Evolutionary conservation across 2,329 filamentous ascomycete genomes (phyloP), one percentile per base, ranked within the genome.

Genomic region (Alternaria incomplexa): DNA sequence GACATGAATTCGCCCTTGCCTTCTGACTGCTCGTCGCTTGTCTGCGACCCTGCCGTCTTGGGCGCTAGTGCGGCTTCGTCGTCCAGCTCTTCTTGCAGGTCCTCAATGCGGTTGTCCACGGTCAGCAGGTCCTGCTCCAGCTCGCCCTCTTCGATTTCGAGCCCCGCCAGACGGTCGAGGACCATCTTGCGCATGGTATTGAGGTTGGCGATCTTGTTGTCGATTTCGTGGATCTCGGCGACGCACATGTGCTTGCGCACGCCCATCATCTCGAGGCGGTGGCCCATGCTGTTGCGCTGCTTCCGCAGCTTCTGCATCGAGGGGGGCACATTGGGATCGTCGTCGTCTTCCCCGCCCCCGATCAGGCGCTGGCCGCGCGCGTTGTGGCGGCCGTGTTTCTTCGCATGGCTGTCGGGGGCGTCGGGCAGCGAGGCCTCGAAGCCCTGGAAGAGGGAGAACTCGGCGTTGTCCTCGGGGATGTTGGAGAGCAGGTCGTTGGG

Each of bases 161-260:
- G 83, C 2, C 87, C 88, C 2, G 94, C 94, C 69, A 99, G 81
- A 66, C 96, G 87, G 58, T 97, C 93, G 61, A 99, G 81, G 48
- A 98, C 91, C 64, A 97, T 96, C 76, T 90, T 91, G 69, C 96
- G 90, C 93, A 98, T 97, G 65, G 89, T 93, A 71, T 93, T 91
- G 58, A 99, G 84, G 79, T 98, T 98, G 64, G 93, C 89, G 67
- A 99, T 95, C 81, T 98, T 99, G 82, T 91, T 94, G 81, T 99
- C 96, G 64, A 99, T 97, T 76, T 99, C 96, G 63, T 90, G 89
- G 62, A 99, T 98, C 80, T 99, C 96, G 66, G 93, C 92, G 74
- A 93, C 96, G 71, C 94, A 95, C 95, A 99, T 97, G 76, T 96
- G 97, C 81, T 99, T 99, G 63, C 96, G 88, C 65, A 98, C 89